A percentile compares a stretch with the other conserved stretches of the same genome.
Evolutionary conservation across 2,329 filamentous ascomycete genomes (phyloP).

Genomic region (Xylariaceae sp.): DNA sequence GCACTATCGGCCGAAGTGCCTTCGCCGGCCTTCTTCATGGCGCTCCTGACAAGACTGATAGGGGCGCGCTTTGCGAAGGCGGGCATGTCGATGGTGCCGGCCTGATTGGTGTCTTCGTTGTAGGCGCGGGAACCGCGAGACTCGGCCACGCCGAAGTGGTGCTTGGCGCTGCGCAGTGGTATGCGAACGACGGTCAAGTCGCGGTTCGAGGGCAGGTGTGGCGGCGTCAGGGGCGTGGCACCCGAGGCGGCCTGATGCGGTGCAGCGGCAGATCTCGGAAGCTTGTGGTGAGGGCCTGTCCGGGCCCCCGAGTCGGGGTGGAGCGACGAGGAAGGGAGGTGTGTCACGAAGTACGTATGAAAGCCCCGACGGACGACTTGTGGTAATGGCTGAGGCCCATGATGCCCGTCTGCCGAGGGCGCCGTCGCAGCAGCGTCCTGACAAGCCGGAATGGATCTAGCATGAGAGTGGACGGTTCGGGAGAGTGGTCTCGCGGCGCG

Average conservation of each 20-base stretch:
- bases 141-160: slow-evolving; percentile 80
- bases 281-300: slow-evolving; percentile 67
- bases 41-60: slow-evolving; percentile 44
- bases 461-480: neutral
- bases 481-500: slow-evolving; percentile 1
- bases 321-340: slow-evolving; percentile 85
- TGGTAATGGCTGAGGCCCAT: slow-evolving; percentile 1
- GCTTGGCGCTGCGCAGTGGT: slow-evolving; percentile 85
- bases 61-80: slow-evolving; percentile 84
- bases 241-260: slow-evolving; percentile 58
- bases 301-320: slow-evolving; percentile 72
- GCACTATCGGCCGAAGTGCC: slow-evolving; percentile 66
- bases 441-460: slow-evolving; percentile 7
- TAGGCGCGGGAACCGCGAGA: slow-evolving; percentile 76
- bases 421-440: neutral
- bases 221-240: slow-evolving; percentile 50
- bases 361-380: slow-evolving; percentile 47
- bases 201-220: slow-evolving; percentile 52
- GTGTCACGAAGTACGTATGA: slow-evolving; percentile 96
- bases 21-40: slow-evolving; percentile 45
- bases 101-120: slow-evolving; percentile 92
- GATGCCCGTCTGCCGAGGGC: neutral
- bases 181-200: slow-evolving; percentile 94
- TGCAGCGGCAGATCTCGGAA: slow-evolving; percentile 76
- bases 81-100: slow-evolving; percentile 85